phyloP scores from a whole-genome alignment of 2,329 filamentous ascomycete species.

The Aspergillus texensis region DNA sequence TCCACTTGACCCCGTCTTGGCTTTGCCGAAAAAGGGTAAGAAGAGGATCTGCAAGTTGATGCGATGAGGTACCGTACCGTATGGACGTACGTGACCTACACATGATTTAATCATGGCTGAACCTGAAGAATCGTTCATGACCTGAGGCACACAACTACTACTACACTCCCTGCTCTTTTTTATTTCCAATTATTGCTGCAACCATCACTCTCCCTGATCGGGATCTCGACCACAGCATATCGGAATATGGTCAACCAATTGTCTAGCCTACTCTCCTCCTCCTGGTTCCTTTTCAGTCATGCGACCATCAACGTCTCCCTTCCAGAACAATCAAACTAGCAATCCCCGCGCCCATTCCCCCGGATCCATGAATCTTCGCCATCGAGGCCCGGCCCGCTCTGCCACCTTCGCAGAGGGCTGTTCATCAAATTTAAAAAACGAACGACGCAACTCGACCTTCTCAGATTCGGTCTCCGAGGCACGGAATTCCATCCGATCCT shows the following conservation, averaged over 20 bases:
- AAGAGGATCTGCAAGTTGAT: neutral
- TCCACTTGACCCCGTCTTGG: neutral
- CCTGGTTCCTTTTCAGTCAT: neutral
- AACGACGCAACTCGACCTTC: slow-evolving; percentile 74
- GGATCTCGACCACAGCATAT: neutral
- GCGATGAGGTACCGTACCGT: neutral
- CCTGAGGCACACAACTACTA: neutral
- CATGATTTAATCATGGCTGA: neutral
- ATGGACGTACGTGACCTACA: neutral
- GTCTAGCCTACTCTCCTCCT: neutral
- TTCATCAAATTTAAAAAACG: slow-evolving; percentile 37
- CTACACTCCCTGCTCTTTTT: neutral
- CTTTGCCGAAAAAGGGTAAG: neutral
- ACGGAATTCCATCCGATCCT: slow-evolving; percentile 63
- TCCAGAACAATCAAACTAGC: slow-evolving; percentile 16
- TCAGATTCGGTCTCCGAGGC: slow-evolving; percentile 75
- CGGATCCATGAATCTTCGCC: slow-evolving; percentile 33
- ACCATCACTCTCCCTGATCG: neutral
- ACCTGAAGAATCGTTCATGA: neutral
- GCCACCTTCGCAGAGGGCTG: slow-evolving; percentile 39
- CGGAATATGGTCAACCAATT: neutral
- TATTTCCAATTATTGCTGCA: neutral
- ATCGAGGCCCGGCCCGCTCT: slow-evolving; percentile 38
- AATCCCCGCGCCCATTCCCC: slow-evolving; percentile 17
- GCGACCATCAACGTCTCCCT: slow-evolving; percentile 21